Evolutionary conservation across 495 filamentous ascomycete genomes (phyloP), one percentile per base, ranked within the genome.

Genomic region (Annulohypoxylon moriforme): DNA sequence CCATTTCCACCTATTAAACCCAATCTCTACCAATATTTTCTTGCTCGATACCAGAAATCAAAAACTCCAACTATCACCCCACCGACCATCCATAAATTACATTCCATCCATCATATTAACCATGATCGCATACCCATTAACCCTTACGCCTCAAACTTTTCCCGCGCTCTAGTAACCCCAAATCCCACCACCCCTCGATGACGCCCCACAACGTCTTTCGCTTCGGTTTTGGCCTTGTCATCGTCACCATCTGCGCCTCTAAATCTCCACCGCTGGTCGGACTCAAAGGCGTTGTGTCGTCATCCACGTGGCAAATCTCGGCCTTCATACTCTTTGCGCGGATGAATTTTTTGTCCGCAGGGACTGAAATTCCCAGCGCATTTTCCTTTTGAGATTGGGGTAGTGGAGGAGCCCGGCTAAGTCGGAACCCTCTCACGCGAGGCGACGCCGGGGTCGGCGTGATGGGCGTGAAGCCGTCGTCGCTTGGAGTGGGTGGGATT

Each of bases 121-220:
- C 50, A 34, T 55, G 31, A 31, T 31, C 20, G 4, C 5, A 52
- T 52, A 25, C 61, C 18, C 49, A 67, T 67, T 67, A 70, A 60
- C 31, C 59, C 50, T 72, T 77, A 0, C 66, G 61, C 40, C 68
- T 72, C 27, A 71, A 46, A 58, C 74, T 78, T 61, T 67, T 73
- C 3, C 72, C 60, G 22, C 69, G 52, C 25, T 79, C 76, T 36
- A 85, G 36, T 53, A 85, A 55, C n/a, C 80, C 80, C 69, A 85
- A 59, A 66, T 85, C 83, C 83, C 83, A 85, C 83, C 83, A 85
- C 16, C 82, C 82, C 9, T 84, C 81, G 31, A 82, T 72, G 29
- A 81, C 58, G 10, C 74, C 76, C 70, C 78, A 77, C 44, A 82
- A 67, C 8, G 80, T 84, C 76, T 69, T 82, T 40, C 82, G 63